phyloP scores from a whole-genome alignment of 1,284 basidiomycete species.

The Chalciporus sp. region DNA sequence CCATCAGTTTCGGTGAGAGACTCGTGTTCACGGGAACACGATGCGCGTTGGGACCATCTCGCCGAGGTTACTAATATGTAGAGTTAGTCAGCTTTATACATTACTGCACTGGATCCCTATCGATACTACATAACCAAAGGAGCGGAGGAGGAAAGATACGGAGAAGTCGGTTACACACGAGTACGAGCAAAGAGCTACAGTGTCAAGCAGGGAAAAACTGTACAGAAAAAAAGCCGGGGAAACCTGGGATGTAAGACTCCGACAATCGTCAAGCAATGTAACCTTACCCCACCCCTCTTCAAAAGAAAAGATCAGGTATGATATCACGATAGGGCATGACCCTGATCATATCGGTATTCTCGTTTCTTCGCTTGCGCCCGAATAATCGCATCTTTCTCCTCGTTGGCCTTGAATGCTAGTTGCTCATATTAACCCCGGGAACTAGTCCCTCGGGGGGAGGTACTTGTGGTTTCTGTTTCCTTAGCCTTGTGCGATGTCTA shows the following conservation, averaged over 20 bases:
- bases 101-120: constrained; percentile 3
- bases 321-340: constrained; percentile 1
- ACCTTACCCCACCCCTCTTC: constrained; percentile 16
- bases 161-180: neutral
- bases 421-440: constrained; percentile 28
- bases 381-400: neutral
- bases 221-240: constrained; percentile 1
- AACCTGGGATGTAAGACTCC: neutral
- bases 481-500: constrained; percentile 42
- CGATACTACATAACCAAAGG: neutral
- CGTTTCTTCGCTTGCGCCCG: constrained; percentile 7
- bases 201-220: neutral
- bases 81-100: neutral
- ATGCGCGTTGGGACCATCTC: too few species aligned
- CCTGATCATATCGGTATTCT: constrained; percentile 3
- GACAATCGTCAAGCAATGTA: constrained; percentile 2
- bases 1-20: neutral
- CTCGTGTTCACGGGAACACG: too few species aligned
- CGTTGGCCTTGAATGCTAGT: constrained; percentile 7
- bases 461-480: constrained; percentile 50
- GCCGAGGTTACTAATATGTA: too few species aligned
- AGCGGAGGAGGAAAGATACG: neutral
- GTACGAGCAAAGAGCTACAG: neutral
- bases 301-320: constrained; percentile 24
- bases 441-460: constrained; percentile 20